phyloP scores from a whole-genome alignment of 148 eudicot species.

The Oxyria digyna region DNA sequence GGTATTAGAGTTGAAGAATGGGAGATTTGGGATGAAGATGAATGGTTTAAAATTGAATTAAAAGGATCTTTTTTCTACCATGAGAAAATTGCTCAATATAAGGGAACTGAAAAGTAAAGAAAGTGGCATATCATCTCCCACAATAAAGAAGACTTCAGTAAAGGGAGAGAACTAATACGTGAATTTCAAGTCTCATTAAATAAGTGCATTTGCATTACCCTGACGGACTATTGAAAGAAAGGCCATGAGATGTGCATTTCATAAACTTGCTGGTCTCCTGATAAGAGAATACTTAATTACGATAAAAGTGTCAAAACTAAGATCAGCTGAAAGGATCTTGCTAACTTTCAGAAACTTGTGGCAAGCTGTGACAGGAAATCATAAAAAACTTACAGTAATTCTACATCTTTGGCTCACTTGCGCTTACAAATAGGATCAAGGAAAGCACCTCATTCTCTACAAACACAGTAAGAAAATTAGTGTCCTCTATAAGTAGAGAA shows the following conservation, averaged over 20 bases:
- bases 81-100: not conserved
- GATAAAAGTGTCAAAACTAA: not conserved
- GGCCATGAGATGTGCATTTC: not conserved
- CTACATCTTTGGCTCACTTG: conserved; percentile 14
- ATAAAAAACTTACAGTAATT: conserved; percentile 8
- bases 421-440: conserved; percentile 15
- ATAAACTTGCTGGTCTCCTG: not conserved
- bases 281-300: not conserved
- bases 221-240: not conserved
- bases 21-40: too few relatives aligned
- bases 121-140: not conserved
- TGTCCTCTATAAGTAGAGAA: not conserved
- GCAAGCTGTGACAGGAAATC: not conserved
- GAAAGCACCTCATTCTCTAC: conserved; percentile 92
- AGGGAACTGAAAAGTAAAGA: not conserved
- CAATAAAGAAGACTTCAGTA: not conserved
- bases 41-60: too few relatives aligned
- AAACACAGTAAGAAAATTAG: conserved; percentile 3
- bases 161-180: not conserved
- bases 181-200: not conserved
- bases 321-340: not conserved
- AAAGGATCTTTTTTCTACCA: not conserved
- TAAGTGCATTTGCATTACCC: not conserved
- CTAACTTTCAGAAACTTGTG: not conserved
- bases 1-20: too few relatives aligned